Base-by-base conservation (phyloP, 331 rosid species). In the Ulmus americana region DNA sequence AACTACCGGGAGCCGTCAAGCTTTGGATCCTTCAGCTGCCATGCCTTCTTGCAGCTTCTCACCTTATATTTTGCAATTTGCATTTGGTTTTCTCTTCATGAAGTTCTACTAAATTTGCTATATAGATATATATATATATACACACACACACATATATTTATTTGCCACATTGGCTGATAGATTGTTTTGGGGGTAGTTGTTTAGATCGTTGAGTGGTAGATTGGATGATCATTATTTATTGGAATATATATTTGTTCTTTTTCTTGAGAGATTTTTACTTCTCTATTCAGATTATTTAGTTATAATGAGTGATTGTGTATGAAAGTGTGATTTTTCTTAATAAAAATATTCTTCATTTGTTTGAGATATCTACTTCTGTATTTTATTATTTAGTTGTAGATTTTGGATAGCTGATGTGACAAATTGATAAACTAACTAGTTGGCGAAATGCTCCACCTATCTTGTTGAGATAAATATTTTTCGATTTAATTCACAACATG, bases 21-120 rank as follows among this genome's bases (percentile, higher is more conserved):
- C 53, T 43, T 49, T 83, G 60, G 82, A 81, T 65, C 91, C 95
- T 7, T 85, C 97, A 1, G 74, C 79, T 11, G 77, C 88, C 35
- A 1, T 58, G 9, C 51, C 78, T 10, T 80, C 86, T 55, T 65
- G 64, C 70, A 56, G 49, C 70, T 13, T 77, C 69, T 69, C 86
- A 6, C 61, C 79, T 15, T 65, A 71, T 59, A 42, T 80, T 75
- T 62, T 85, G 35, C 67, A 83, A 12, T 47, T 82, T 56, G 78
- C 82, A 5, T 54, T 79, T 4, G 84, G 84, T 45, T 39, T 72
- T 64, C 64, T 66, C 18, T 53, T 62, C 70, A 48, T 85, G 71
- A 81, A 74, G 52, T 65, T 71, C 71, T 71, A 59, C 74, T 86
- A 86, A 78, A 43, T 45, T 28, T 73, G n/a, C 8, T 39, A 41